phyloP scores from a whole-genome alignment of 2,329 filamentous ascomycete genomes.

The Clarireedia sp. region DNA sequence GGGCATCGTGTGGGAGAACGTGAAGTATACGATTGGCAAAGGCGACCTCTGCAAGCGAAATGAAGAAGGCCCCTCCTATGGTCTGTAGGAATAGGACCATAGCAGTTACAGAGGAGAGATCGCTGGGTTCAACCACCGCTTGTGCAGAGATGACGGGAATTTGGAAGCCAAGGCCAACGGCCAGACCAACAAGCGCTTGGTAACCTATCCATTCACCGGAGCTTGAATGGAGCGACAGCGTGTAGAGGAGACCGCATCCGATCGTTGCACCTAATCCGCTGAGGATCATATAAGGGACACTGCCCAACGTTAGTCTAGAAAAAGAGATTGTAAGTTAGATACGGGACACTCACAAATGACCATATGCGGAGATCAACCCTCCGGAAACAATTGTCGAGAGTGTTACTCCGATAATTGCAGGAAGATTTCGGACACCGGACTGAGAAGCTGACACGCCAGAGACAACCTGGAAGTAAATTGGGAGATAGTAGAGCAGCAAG shows the following conservation, averaged over 20 bases:
- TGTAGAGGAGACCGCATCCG: slow-evolving; percentile 48
- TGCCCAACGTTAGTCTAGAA: background rate
- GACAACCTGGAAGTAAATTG: slow-evolving; percentile 43
- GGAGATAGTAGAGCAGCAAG: slow-evolving; percentile 39
- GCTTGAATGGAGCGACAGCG: slow-evolving; percentile 39
- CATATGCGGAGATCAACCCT: slow-evolving; percentile 27
- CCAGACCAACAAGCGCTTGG: slow-evolving; percentile 48
- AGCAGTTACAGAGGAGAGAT: slow-evolving; percentile 40
- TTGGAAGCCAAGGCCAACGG: slow-evolving; percentile 48
- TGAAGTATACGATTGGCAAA: slow-evolving; percentile 39
- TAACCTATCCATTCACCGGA: slow-evolving; percentile 49
- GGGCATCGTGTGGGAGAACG: slow-evolving; percentile 30
- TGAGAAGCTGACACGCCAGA: slow-evolving; percentile 29
- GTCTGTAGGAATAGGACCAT: slow-evolving; percentile 41
- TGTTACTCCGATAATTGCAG: slow-evolving; percentile 28
- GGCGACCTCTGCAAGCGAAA: slow-evolving; percentile 40
- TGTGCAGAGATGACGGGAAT: slow-evolving; percentile 32
- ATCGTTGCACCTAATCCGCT: slow-evolving; percentile 27
- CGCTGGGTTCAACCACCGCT: slow-evolving; percentile 32
- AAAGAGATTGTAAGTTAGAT: no score
- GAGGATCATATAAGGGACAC: slow-evolving; percentile 31
- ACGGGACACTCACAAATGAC: slow-evolving; percentile 22
- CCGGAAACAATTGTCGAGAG: slow-evolving; percentile 31
- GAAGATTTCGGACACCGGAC: slow-evolving; percentile 33
- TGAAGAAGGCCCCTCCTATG: slow-evolving; percentile 43